Evolutionary conservation across 345 rosid genomes (phyloP).

Genomic region (Hibiscus mutabilis): DNA sequence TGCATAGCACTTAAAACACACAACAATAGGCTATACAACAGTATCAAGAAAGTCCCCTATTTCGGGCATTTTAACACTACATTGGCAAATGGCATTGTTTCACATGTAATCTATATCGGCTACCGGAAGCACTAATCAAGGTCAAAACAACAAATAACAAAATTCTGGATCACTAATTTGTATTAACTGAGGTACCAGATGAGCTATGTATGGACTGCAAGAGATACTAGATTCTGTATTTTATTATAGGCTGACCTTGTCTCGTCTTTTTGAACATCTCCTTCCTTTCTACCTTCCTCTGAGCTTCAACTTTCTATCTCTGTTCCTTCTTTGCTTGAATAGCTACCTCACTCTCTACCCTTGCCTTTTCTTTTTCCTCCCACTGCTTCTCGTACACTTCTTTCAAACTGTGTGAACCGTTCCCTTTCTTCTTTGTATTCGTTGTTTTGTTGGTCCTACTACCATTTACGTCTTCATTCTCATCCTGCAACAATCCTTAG

Average conservation of each 20-base stretch:
- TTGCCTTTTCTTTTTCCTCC: slow-evolving; percentile 29
- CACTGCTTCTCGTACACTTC: slow-evolving; percentile 56
- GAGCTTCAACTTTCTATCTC: slow-evolving; percentile 53
- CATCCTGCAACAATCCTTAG: background rate
- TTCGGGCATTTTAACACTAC: background rate
- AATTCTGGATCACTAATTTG: background rate
- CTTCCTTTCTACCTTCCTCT: slow-evolving; percentile 52
- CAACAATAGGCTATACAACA: background rate
- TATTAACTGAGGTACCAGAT: slow-evolving; percentile 8
- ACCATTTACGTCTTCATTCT: slow-evolving; percentile 4
- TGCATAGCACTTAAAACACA: no score
- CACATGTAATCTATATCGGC: background rate
- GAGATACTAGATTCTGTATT: slow-evolving; percentile 80
- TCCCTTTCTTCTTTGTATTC: slow-evolving; percentile 24
- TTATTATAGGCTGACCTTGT: slow-evolving; percentile 85
- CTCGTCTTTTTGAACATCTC: slow-evolving; percentile 73
- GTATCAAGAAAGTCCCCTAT: background rate
- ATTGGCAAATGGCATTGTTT: background rate
- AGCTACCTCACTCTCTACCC: slow-evolving; percentile 1
- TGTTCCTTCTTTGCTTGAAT: slow-evolving; percentile 53
- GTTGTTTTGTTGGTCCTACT: slow-evolving; percentile 20
- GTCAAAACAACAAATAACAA: background rate
- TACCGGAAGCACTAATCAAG: background rate
- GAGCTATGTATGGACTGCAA: slow-evolving; percentile 62
- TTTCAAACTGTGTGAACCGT: slow-evolving; percentile 26